Evolutionary conservation across 768 basidiomycete species (phyloP).

Genomic region (Lactarius sanguifluus): DNA sequence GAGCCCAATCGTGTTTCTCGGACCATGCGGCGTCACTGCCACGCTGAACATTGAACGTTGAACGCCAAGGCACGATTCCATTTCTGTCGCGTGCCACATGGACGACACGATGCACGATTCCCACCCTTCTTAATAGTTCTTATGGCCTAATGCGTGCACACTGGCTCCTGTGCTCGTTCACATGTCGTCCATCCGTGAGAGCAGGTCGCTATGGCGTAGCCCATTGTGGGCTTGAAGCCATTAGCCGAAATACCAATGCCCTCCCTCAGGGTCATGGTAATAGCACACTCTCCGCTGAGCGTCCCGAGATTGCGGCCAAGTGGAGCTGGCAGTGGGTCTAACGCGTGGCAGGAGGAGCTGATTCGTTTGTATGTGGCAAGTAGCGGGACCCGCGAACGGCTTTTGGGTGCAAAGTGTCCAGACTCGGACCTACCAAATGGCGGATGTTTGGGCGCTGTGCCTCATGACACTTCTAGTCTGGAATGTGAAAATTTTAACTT

Average conservation of each 20-base stretch:
- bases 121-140: no score
- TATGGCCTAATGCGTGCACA: not conserved
- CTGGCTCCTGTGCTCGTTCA: not conserved
- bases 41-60: no score
- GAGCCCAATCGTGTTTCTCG: not conserved
- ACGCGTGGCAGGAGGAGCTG: not conserved
- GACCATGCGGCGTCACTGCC: not conserved
- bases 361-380: no score
- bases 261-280: not conserved
- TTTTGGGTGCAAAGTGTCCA: not conserved
- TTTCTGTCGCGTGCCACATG: not conserved
- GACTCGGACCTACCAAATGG: not conserved
- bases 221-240: not conserved
- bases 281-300: not conserved
- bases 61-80: no score
- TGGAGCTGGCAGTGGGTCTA: not conserved
- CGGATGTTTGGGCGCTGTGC: not conserved
- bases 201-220: no score
- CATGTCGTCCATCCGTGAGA: not conserved
- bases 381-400: not conserved
- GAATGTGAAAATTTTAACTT: not conserved
- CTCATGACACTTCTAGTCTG: not conserved
- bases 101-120: no score
- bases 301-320: not conserved
- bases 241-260: not conserved